These are phyloP conservation scores for Verticillium nonalfalfae DNA, from an alignment of 2,329 filamentous ascomycete genomes.

Conservation along the genomic window DNA sequence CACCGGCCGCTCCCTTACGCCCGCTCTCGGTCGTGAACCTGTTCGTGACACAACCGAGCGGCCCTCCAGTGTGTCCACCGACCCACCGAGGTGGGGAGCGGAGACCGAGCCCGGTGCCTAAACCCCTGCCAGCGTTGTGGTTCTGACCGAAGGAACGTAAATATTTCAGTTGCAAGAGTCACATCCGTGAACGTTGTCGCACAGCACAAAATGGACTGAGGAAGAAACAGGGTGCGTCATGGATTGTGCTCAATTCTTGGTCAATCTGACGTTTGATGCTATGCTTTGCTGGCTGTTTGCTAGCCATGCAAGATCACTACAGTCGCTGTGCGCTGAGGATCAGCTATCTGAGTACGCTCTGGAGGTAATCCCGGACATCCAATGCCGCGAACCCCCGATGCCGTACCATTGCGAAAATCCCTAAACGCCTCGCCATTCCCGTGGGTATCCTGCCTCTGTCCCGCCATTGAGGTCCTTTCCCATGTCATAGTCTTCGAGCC, in stretches of 20 bases:
- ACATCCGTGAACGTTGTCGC: background rate
- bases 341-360: background rate
- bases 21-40: background rate
- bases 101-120: background rate
- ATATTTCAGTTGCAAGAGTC: background rate
- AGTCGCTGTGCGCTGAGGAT: background rate
- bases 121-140: background rate
- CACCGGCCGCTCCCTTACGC: background rate
- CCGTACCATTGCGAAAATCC: background rate
- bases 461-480: background rate
- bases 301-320: background rate
- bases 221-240: background rate
- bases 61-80: background rate
- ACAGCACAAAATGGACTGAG: background rate
- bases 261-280: background rate
- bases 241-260: background rate
- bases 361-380: background rate
- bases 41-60: background rate
- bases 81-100: background rate
- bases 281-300: background rate
- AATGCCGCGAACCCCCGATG: background rate
- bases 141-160: background rate
- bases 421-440: background rate
- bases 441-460: background rate
- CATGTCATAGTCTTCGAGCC: background rate